Evolutionary conservation across 129 eudicot species (phyloP).

Genomic region (Glebionis coronaria): DNA sequence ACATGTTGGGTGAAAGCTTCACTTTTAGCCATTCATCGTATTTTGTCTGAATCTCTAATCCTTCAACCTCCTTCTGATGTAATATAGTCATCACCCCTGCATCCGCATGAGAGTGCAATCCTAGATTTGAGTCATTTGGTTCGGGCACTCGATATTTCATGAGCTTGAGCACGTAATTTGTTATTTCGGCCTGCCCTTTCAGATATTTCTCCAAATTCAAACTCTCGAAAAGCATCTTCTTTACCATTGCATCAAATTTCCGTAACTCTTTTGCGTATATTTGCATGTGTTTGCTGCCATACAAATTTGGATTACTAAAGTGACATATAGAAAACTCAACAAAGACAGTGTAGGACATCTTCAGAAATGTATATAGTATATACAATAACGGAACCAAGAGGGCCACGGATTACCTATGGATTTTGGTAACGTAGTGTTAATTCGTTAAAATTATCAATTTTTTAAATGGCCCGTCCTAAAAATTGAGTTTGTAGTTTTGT

Average conservation of each 20-base stretch:
- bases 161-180: conserved; percentile 48
- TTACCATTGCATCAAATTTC: conserved; percentile 44
- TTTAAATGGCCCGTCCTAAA: too few species aligned
- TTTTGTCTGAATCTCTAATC: too few species aligned
- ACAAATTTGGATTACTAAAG: neutral
- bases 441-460: too few species aligned
- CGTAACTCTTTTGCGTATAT: conserved; percentile 40
- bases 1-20: conserved; percentile 43
- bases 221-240: conserved; percentile 60
- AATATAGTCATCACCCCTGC: too few species aligned
- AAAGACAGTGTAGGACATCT: neutral
- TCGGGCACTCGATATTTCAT: conserved; percentile 59
- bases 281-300: conserved; percentile 36
- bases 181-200: conserved; percentile 44
- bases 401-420: too few species aligned
- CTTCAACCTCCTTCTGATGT: neutral
- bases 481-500: too few species aligned
- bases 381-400: too few species aligned
- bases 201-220: conserved; percentile 43
- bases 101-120: too few species aligned
- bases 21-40: conserved; percentile 39
- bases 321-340: neutral
- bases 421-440: too few species aligned
- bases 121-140: conserved; percentile 32
- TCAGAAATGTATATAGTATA: too few species aligned